Evolutionary conservation across 2,329 filamentous ascomycete genomes (phyloP).

Genomic region (Thermothelomyces thermophilus): DNA sequence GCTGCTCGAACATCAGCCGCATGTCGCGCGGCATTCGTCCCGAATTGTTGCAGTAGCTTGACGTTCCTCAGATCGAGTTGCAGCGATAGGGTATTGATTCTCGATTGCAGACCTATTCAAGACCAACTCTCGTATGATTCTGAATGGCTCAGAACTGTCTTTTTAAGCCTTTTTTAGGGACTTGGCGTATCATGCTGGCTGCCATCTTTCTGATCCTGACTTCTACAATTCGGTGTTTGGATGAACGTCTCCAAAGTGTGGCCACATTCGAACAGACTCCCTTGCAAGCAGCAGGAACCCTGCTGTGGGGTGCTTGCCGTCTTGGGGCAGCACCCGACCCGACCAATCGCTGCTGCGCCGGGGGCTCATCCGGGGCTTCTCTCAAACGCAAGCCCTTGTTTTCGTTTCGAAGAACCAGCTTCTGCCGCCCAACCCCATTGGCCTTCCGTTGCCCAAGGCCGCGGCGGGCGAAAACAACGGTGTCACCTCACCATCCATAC

Average conservation of each 20-base stretch:
- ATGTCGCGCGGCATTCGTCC: no score
- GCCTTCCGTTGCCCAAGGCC: background rate
- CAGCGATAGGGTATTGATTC: no score
- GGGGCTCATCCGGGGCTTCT: constrained; percentile 11
- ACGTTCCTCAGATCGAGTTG: no score
- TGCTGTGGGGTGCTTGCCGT: background rate
- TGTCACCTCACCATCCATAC: background rate
- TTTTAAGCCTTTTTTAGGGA: no score
- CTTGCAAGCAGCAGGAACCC: background rate
- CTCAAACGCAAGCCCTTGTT: constrained; percentile 20
- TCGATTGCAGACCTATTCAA: no score
- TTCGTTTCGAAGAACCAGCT: constrained; percentile 19
- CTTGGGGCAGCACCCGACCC: background rate
- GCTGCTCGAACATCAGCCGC: no score
- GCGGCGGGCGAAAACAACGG: background rate
- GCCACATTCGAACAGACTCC: no score
- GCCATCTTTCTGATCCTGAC: background rate
- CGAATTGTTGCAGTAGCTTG: no score
- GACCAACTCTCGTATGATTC: no score
- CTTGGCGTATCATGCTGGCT: no score
- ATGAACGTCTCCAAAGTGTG: no score
- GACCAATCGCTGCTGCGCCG: constrained; percentile 12
- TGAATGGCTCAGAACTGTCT: no score
- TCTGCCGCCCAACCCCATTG: constrained; percentile 14
- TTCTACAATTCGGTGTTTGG: background rate